phyloP scores from a whole-genome alignment of 768 basidiomycete genomes.

The Lactarius tabidus region DNA sequence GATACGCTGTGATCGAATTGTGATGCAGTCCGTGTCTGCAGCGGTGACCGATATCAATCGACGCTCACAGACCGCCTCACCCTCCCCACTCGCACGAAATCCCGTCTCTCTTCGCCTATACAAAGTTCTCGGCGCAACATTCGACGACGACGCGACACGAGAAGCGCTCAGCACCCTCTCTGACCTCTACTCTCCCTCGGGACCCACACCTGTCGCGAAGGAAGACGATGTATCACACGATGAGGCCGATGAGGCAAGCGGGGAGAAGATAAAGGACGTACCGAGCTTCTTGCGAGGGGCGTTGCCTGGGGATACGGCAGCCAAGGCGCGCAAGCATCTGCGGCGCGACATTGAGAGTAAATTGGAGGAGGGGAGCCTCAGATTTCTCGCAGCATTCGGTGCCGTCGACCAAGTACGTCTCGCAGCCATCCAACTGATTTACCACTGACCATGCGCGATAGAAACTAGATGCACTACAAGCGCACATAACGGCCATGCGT shows the following conservation, averaged over 20 bases:
- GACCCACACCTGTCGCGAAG: conserved; percentile 29
- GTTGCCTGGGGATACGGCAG: conserved; percentile 59
- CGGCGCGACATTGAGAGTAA: conserved; percentile 81
- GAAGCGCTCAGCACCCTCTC: conserved; percentile 84
- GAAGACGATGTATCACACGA: conserved; percentile 38
- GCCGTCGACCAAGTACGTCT: conserved; percentile 84
- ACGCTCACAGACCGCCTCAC: conserved; percentile 24
- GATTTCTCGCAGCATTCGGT: conserved; percentile 79
- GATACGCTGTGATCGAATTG: no score
- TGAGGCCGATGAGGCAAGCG: conserved; percentile 33
- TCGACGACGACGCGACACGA: conserved; percentile 68
- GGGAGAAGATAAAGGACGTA: conserved; percentile 21
- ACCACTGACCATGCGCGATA: conserved; percentile 32
- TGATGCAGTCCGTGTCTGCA: no score
- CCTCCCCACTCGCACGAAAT: conserved; percentile 42
- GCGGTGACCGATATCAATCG: conserved; percentile 27
- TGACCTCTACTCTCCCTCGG: conserved; percentile 55
- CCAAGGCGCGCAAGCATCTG: conserved; percentile 71
- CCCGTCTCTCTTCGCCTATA: conserved; percentile 86
- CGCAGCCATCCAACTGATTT: not conserved
- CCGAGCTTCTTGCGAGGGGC: conserved; percentile 34
- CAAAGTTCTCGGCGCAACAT: conserved; percentile 81
- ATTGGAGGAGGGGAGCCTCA: conserved; percentile 74
- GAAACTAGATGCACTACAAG: conserved; percentile 81
- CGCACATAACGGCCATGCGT: conserved; percentile 77